These are phyloP conservation scores for Sclerotinia minor DNA, from an alignment of 2,329 filamentous ascomycete species.

Conservation along the genomic window DNA sequence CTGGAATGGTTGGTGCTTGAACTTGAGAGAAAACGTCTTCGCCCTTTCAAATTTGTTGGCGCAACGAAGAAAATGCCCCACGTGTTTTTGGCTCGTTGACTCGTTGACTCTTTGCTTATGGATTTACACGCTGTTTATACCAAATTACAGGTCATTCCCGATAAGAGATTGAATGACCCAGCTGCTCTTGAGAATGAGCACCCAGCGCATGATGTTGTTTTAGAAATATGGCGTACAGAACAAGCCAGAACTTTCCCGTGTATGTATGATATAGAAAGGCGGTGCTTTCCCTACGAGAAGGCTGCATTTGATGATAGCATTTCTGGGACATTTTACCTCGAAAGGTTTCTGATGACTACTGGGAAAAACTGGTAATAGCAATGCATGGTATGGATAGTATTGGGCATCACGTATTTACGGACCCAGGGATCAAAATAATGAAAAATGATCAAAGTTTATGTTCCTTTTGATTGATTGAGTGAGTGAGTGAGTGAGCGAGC, in stretches of 20 bases:
- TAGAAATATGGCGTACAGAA: slow-evolving; percentile 7
- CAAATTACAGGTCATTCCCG: slow-evolving; percentile 6
- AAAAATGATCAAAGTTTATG: slow-evolving; percentile 13
- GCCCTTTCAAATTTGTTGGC: slow-evolving; percentile 1
- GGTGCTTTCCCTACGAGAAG: not conserved
- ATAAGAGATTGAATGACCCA: slow-evolving; percentile 15
- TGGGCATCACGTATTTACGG: slow-evolving; percentile 24
- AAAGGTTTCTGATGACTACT: slow-evolving; percentile 8
- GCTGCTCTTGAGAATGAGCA: slow-evolving; percentile 14
- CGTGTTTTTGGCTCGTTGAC: slow-evolving; percentile 17
- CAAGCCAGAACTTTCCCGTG: slow-evolving; percentile 9
- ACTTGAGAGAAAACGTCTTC: slow-evolving; percentile 18
- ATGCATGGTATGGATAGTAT: slow-evolving; percentile 21
- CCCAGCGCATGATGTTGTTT: slow-evolving; percentile 13
- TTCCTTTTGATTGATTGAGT: not conserved
- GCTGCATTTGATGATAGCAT: slow-evolving; percentile 14
- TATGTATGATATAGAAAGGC: slow-evolving; percentile 16
- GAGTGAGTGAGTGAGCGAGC: not conserved
- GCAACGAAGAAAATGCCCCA: not conserved
- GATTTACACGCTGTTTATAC: slow-evolving; percentile 19
- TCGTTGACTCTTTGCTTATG: slow-evolving; percentile 22
- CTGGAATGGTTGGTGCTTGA: slow-evolving; percentile 59
- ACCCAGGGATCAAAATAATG: slow-evolving; percentile 19
- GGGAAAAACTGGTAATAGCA: slow-evolving; percentile 12
- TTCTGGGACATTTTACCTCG: not conserved